phyloP scores from a whole-genome alignment of 2,329 filamentous ascomycete species.

The Venturia pyrina region DNA sequence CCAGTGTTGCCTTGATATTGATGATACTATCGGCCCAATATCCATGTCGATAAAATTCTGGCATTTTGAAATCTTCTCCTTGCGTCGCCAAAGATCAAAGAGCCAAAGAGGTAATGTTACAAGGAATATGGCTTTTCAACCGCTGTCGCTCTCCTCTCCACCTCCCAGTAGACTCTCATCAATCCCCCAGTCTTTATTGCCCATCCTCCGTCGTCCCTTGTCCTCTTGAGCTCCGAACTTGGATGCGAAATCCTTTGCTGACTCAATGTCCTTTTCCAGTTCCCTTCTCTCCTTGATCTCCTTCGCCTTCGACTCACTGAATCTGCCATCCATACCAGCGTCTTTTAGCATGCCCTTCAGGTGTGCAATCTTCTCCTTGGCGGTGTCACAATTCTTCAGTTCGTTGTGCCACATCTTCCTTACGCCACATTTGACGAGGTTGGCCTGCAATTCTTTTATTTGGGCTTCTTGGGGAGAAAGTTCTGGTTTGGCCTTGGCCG shows the following conservation, averaged over 20 bases:
- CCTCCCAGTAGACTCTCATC: background rate
- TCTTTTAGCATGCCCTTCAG: conserved; percentile 70
- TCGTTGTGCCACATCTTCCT: conserved; percentile 87
- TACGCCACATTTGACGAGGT: conserved; percentile 81
- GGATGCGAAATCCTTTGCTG: conserved; percentile 66
- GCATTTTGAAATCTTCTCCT: no score
- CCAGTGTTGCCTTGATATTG: background rate
- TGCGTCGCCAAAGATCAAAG: no score
- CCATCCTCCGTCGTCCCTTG: background rate
- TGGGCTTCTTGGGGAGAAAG: conserved; percentile 27
- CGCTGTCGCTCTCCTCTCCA: background rate
- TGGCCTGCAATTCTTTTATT: conserved; percentile 79
- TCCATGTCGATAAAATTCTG: no score
- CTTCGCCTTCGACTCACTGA: conserved; percentile 71
- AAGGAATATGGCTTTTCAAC: background rate
- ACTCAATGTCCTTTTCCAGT: conserved; percentile 72
- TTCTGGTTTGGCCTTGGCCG: conserved; percentile 29
- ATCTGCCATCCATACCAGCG: conserved; percentile 79
- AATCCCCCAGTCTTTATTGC: background rate
- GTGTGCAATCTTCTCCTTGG: conserved; percentile 72
- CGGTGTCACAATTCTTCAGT: conserved; percentile 63
- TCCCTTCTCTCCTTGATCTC: conserved; percentile 85
- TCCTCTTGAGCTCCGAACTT: background rate
- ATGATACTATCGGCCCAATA: no score
- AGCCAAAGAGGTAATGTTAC: no score